phyloP scores from a whole-genome alignment of 2,329 filamentous ascomycete species.

The Zarea fungicola region DNA sequence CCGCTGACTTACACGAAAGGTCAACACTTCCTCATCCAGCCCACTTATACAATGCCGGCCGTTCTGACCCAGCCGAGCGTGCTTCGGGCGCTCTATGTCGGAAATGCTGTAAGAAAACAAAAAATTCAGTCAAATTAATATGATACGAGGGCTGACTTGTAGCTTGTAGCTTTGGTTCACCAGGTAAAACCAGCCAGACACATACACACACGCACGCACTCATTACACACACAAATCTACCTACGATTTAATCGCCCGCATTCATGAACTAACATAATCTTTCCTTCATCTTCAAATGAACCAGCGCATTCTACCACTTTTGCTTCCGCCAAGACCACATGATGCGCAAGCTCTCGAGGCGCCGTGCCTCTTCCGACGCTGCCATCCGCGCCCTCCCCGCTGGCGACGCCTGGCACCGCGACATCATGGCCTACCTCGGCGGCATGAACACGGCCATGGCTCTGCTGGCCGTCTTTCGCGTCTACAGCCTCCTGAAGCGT shows the following conservation, averaged over 20 bases:
- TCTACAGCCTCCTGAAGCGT: background rate
- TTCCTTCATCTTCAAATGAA: too few species aligned
- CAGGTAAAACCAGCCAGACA: too few species aligned
- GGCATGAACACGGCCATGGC: background rate
- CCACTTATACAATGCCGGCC: background rate
- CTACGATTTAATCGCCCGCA: too few species aligned
- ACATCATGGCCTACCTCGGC: slow-evolving; percentile 1
- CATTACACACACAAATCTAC: too few species aligned
- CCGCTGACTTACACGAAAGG: background rate
- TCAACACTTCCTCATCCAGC: background rate
- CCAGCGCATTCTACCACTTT: slow-evolving; percentile 3
- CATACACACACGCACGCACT: too few species aligned
- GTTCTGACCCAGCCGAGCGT: background rate
- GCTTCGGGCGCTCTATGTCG: background rate
- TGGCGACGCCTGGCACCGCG: slow-evolving; percentile 7
- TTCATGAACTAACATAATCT: too few species aligned
- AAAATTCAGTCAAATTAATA: too few species aligned
- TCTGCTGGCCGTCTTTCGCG: slow-evolving; percentile 1
- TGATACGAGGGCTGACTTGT: background rate
- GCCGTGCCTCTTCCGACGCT: background rate
- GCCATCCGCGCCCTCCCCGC: background rate
- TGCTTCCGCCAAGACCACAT: background rate
- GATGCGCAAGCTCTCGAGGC: slow-evolving; percentile 1
- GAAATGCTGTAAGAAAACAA: background rate
- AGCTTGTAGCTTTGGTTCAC: background rate